Evolutionary conservation across 2,329 filamentous ascomycete species (phyloP).

Genomic region (Penicillium oxalicum): DNA sequence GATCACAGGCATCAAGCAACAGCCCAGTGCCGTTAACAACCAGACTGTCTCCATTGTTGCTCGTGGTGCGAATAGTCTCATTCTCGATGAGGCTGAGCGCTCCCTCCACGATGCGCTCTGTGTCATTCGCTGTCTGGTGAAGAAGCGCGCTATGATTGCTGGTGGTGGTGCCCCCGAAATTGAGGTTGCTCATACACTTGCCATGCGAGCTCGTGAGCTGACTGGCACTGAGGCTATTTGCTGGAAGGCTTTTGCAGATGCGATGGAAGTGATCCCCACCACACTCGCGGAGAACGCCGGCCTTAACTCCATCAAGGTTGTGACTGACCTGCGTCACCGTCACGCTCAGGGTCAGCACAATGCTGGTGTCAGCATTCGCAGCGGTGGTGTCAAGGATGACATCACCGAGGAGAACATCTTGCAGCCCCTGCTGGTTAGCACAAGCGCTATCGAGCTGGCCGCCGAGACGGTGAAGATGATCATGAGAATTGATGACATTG

Average conservation of each 20-base stretch:
- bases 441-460: conserved; percentile 92
- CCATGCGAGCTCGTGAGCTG: conserved; percentile 73
- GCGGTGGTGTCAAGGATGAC: conserved; percentile 91
- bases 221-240: conserved; percentile 93
- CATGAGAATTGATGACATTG: conserved; percentile 63
- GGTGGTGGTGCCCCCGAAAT: conserved; percentile 96
- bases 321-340: conserved; percentile 88
- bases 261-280: conserved; percentile 93
- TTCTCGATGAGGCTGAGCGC: conserved; percentile 94
- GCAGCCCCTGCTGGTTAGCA: conserved; percentile 92
- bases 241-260: conserved; percentile 98
- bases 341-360: conserved; percentile 94
- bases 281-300: conserved; percentile 96
- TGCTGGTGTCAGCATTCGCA: conserved; percentile 96
- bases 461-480: conserved; percentile 99
- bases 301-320: conserved; percentile 96
- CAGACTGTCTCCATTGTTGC: conserved; percentile 92
- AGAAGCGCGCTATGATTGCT: conserved; percentile 98
- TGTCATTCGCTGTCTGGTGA: conserved; percentile 93
- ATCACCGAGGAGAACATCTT: conserved; percentile 96
- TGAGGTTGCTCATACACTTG: conserved; percentile 83
- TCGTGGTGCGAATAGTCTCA: conserved; percentile 86
- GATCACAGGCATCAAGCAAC: conserved; percentile 80
- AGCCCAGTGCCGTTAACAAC: conserved; percentile 51
- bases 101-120: conserved; percentile 96